Evolutionary conservation across 768 basidiomycete genomes (phyloP).

Genomic region (Leccinum subtestaceum): DNA sequence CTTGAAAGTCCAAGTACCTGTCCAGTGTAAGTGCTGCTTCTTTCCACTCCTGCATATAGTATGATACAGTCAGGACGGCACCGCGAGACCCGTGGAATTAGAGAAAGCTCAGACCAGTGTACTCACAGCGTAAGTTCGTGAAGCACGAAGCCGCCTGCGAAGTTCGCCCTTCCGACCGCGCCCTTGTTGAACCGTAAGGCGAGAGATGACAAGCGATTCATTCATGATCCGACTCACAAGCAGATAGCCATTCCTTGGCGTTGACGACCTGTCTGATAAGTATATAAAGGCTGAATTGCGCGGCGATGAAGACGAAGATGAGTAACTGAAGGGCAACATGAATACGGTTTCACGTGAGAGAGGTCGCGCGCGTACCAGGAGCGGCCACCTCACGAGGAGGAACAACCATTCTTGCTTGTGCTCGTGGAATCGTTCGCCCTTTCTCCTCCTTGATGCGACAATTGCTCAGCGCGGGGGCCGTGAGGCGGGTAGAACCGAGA

Average conservation of each 20-base stretch:
- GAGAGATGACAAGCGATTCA: background rate
- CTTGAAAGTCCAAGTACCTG: constrained; percentile 76
- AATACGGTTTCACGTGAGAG: background rate
- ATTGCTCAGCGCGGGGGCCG: background rate
- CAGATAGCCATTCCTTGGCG: constrained; percentile 87
- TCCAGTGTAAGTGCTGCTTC: constrained; percentile 75
- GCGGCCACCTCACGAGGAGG: constrained; percentile 80
- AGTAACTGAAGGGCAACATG: constrained; percentile 51
- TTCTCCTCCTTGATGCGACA: constrained; percentile 34
- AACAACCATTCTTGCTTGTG: constrained; percentile 72
- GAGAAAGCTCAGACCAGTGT: background rate
- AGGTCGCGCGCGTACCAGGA: constrained; percentile 55
- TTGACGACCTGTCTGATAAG: constrained; percentile 90
- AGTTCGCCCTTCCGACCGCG: constrained; percentile 79
- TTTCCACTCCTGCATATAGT: constrained; percentile 73
- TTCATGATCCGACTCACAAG: constrained; percentile 54
- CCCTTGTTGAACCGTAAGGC: constrained; percentile 48
- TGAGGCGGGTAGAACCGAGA: background rate
- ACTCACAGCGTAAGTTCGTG: constrained; percentile 69
- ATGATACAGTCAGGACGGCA: background rate
- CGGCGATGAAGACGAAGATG: constrained; percentile 79
- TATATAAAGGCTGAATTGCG: constrained; percentile 85
- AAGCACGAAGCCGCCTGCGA: constrained; percentile 68
- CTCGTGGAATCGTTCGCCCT: constrained; percentile 30
- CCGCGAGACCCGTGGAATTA: background rate